Percentiles rank a stretch among this genome's conserved stretches.
Evolutionary conservation across 2,329 filamentous ascomycete genomes (phyloP).

Genomic region (Simplicillium sp.): DNA sequence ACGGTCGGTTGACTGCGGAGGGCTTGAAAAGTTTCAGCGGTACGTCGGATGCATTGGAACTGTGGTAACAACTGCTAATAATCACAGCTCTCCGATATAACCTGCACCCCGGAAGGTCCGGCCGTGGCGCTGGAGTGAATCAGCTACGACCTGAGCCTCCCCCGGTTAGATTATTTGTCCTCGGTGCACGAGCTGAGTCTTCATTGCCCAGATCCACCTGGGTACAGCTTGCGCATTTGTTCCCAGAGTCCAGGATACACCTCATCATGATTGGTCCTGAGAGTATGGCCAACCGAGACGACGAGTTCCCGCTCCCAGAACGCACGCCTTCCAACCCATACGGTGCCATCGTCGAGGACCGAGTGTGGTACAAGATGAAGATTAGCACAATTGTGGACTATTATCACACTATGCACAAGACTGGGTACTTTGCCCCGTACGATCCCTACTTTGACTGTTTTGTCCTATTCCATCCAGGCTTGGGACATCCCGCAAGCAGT

Average conservation of each 20-base stretch:
- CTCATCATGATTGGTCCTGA: constrained; percentile 93
- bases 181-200: constrained; percentile 94
- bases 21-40: constrained; percentile 90
- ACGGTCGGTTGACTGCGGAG: constrained; percentile 71
- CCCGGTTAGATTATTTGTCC: constrained; percentile 82
- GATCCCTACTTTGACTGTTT: constrained; percentile 99
- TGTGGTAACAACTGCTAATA: constrained; percentile 9
- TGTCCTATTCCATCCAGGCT: constrained; percentile 90
- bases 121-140: constrained; percentile 64
- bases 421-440: constrained; percentile 84
- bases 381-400: constrained; percentile 97
- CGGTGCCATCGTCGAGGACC: constrained; percentile 87
- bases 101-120: constrained; percentile 75
- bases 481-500: constrained; percentile 86
- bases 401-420: constrained; percentile 91
- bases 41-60: constrained; percentile 31
- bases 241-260: constrained; percentile 85
- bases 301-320: constrained; percentile 83
- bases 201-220: constrained; percentile 89
- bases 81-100: constrained; percentile 76
- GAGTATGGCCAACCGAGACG: constrained; percentile 87
- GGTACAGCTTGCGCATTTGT: constrained; percentile 89
- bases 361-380: constrained; percentile 82
- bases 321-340: constrained; percentile 83
- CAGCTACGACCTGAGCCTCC: constrained; percentile 77